These are phyloP conservation scores for Hapsidospora chrysogenum DNA, from an alignment of 495 filamentous ascomycete genomes.

Conservation along the genomic window DNA sequence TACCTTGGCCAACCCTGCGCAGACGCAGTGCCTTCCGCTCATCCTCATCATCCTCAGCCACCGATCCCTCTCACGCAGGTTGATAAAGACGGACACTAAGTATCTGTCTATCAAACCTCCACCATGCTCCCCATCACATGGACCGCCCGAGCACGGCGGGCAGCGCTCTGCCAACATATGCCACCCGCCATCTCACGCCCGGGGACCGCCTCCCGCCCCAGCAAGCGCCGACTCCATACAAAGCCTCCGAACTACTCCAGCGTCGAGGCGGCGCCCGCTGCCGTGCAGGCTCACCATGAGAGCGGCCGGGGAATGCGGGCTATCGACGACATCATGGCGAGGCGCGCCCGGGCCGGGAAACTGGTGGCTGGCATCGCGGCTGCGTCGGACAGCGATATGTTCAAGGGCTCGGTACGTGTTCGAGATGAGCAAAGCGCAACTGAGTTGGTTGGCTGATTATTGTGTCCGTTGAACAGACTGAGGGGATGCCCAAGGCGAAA, in stretches of 20 bases:
- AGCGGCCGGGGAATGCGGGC: background rate
- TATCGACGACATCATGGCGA: constrained; percentile 46
- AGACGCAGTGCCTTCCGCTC: no score
- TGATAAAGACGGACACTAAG: no score
- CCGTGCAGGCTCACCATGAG: constrained; percentile 1
- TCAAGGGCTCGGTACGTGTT: constrained; percentile 51
- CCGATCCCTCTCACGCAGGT: no score
- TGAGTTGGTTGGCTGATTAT: no score
- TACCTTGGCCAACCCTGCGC: no score
- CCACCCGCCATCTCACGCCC: background rate
- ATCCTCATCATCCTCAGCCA: no score
- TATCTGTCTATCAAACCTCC: background rate
- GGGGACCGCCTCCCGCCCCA: no score
- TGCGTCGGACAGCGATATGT: constrained; percentile 60
- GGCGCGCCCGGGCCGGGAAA: constrained; percentile 50
- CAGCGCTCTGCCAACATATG: background rate
- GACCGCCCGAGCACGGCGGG: background rate
- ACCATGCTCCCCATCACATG: constrained; percentile 1
- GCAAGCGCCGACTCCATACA: no score
- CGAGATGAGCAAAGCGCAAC: no score
- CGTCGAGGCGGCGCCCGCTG: constrained; percentile 1
- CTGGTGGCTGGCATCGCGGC: constrained; percentile 65
- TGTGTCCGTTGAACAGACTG: no score
- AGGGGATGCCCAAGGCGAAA: constrained; percentile 61
- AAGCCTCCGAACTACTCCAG: no score